Base-by-base conservation (phyloP, 2,329 filamentous ascomycete species). In the Tolypocladium ovalisporum region DNA sequence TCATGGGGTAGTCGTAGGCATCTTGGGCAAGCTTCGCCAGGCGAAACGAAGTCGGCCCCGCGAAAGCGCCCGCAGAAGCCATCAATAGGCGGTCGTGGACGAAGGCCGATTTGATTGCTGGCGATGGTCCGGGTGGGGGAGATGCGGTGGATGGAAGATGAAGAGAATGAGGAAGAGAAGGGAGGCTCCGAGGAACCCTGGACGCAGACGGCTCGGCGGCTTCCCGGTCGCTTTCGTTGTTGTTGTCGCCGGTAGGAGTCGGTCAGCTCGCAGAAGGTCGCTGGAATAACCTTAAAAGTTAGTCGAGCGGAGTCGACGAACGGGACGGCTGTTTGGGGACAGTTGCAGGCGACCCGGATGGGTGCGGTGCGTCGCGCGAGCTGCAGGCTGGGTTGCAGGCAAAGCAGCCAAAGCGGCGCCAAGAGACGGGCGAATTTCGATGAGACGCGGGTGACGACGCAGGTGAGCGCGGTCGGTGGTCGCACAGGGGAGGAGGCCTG, bases 21-120 rank as follows among this genome's bases (percentile, higher is more conserved):
- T 70, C 57, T 59, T 70, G 70, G 32, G 70, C 71, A 55, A 74
- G 60, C 58, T 66, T 66, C 42, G 70, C 66, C 60, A 78, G 66
- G 61, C 78, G 76, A 61, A 75, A 76, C 53, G 78, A 77, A 56
- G 73, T 71, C 60, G 77, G 76, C 62, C 73, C 71, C 52, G 73
- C 66, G 56, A 71, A 67, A 57, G 68, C 65, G 57, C 66, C 65
- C 63, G 72, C 70, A 57, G 67, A 70, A 71, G 67, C 70, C 72
- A 74, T 74, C 58, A 60, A 59, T 37, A 27, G 49, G 29, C 47
- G 29, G 47, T 34, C 19, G 47, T 34, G 29, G 17, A 49, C 27
- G 10, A 17, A n/a, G 4, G 44, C 22, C 27, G 24, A 19, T 32
- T 17, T 12, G n/a, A 29, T 22, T 35, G 47, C 10, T 15, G 4